These are phyloP conservation scores for Conoideocrella luteorostrata DNA, from an alignment of 2,329 filamentous ascomycete species.

Conservation along the genomic window DNA sequence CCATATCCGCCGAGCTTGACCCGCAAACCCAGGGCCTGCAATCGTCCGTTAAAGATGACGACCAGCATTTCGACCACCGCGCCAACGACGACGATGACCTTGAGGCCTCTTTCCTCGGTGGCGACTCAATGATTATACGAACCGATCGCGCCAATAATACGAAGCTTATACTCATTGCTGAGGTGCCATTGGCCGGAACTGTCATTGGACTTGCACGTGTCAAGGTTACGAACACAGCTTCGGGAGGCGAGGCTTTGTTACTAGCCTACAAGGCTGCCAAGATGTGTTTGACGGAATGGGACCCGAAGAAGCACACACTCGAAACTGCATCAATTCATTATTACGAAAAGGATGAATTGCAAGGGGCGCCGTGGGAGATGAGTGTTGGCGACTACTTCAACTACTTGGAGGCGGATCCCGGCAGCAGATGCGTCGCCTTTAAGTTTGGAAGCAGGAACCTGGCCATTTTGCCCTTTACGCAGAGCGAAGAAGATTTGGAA, in stretches of 20 bases:
- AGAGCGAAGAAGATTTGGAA: slow-evolving; percentile 77
- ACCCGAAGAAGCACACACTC: slow-evolving; percentile 70
- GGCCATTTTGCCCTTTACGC: slow-evolving; percentile 88
- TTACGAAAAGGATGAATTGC: slow-evolving; percentile 90
- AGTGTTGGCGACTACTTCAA: slow-evolving; percentile 70
- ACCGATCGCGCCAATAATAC: slow-evolving; percentile 60
- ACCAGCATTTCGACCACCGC: slow-evolving; percentile 44
- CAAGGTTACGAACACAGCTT: slow-evolving; percentile 64
- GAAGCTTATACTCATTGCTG: slow-evolving; percentile 77
- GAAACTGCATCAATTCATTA: slow-evolving; percentile 93
- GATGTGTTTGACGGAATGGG: slow-evolving; percentile 90
- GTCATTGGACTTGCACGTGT: slow-evolving; percentile 77
- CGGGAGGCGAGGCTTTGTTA: slow-evolving; percentile 76
- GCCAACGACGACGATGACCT: slow-evolving; percentile 56
- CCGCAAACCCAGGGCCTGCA: slow-evolving; percentile 28
- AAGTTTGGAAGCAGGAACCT: slow-evolving; percentile 86
- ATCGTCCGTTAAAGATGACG: slow-evolving; percentile 30
- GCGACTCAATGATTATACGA: slow-evolving; percentile 54
- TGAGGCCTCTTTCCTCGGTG: slow-evolving; percentile 59
- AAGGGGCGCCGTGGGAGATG: slow-evolving; percentile 74
- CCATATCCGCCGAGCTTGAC: slow-evolving; percentile 58
- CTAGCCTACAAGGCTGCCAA: slow-evolving; percentile 87
- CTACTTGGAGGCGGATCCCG: slow-evolving; percentile 80
- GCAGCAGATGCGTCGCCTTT: slow-evolving; percentile 86
- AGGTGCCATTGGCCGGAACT: slow-evolving; percentile 78